A percentile compares a stretch with the other conserved stretches of the same genome.
Evolutionary conservation across 2,329 filamentous ascomycete species (phyloP).

Genomic region (Fusarium algeriense): DNA sequence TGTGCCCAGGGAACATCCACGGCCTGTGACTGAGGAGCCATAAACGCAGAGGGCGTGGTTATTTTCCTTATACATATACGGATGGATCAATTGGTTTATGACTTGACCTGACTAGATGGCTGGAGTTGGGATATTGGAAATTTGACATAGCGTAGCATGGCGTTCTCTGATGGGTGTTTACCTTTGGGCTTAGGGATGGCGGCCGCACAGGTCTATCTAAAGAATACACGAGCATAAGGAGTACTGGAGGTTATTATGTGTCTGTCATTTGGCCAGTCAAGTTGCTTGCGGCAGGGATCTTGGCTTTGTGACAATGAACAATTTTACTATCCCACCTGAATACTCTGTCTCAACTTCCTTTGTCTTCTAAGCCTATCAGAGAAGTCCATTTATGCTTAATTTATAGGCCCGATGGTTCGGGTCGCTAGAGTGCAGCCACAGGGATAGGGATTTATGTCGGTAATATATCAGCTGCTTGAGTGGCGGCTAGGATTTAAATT

Average conservation of each 20-base stretch:
- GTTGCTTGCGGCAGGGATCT: not conserved
- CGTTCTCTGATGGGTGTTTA: slow-evolving; percentile 3
- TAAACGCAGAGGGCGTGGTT: not conserved
- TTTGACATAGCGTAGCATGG: slow-evolving; percentile 23
- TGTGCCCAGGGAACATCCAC: not conserved
- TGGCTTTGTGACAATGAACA: not conserved
- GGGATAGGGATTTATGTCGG: slow-evolving; percentile 10
- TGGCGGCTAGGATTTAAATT: slow-evolving; percentile 16
- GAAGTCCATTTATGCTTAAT: not conserved
- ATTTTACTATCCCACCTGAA: not conserved
- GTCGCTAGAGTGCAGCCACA: slow-evolving; percentile 12
- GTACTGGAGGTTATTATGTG: not conserved
- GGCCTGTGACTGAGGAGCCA: slow-evolving; percentile 1
- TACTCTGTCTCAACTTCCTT: not conserved
- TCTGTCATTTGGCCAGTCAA: not conserved
- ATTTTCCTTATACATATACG: not conserved
- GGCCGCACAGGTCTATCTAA: not conserved
- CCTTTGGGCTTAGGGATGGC: not conserved
- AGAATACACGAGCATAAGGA: slow-evolving; percentile 10
- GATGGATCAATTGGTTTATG: not conserved
- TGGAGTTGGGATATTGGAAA: slow-evolving; percentile 8
- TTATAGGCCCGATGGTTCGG: slow-evolving; percentile 2
- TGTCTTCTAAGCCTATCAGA: not conserved
- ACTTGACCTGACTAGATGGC: not conserved
- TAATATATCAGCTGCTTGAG: not conserved